phyloP scores from a whole-genome alignment of 208 protist genomes.

The Wallacemonas sp. region DNA sequence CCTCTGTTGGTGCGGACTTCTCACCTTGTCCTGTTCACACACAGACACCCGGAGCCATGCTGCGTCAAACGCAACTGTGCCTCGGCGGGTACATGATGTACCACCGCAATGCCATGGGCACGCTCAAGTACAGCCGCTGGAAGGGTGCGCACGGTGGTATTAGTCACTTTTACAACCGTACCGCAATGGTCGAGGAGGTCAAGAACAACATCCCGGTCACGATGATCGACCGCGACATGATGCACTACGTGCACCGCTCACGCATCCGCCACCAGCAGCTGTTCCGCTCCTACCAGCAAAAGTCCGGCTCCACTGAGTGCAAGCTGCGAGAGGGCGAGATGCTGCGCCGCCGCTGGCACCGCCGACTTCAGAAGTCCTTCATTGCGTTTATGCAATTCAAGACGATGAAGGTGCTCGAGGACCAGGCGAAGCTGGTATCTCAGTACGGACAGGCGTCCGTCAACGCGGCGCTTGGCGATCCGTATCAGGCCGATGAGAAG shows the following conservation, averaged over 20 bases:
- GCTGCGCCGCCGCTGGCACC: conserved; percentile 83
- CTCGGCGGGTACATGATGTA: conserved; percentile 89
- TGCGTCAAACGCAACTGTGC: conserved; percentile 41
- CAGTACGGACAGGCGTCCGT: conserved; percentile 86
- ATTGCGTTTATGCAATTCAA: conserved; percentile 92
- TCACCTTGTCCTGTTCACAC: conserved; percentile 7
- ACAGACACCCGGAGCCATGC: conserved; percentile 22
- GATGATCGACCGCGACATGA: conserved; percentile 83
- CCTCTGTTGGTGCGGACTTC: neutral
- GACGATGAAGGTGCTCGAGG: conserved; percentile 91
- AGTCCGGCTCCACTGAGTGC: conserved; percentile 84
- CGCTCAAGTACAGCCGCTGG: conserved; percentile 88
- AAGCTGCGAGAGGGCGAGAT: conserved; percentile 87
- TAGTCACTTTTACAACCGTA: conserved; percentile 88
- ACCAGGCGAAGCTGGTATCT: conserved; percentile 84
- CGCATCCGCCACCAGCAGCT: conserved; percentile 86
- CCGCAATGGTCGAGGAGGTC: conserved; percentile 81
- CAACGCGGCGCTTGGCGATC: conserved; percentile 82
- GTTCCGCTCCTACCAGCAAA: conserved; percentile 90
- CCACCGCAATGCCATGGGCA: conserved; percentile 85
- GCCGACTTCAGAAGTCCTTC: conserved; percentile 85
- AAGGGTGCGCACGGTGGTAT: conserved; percentile 72
- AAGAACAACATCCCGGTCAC: conserved; percentile 68
- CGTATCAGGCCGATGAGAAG: conserved; percentile 26
- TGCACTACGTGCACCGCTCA: conserved; percentile 88